phyloP scores from a whole-genome alignment of 768 basidiomycete genomes.

The Mycena pura region DNA sequence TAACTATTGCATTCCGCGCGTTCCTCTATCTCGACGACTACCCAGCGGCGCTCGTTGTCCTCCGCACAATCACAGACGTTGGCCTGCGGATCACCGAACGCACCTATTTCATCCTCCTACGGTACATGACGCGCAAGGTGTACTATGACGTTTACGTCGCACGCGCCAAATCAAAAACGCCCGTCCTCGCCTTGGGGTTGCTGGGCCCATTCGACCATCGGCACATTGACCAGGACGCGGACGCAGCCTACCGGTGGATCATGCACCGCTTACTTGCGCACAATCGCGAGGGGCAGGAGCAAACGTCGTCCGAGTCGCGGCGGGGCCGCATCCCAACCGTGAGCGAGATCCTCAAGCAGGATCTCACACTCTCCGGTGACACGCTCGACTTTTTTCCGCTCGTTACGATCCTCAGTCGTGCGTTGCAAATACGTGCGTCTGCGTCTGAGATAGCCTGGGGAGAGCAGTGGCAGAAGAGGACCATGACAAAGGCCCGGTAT shows the following conservation, averaged over 20 bases:
- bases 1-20: conserved; percentile 51
- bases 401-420: conserved; percentile 8
- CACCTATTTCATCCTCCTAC: conserved; percentile 49
- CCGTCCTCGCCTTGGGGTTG: conserved; percentile 7
- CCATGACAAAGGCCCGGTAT: neutral
- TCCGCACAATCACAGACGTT: conserved; percentile 40
- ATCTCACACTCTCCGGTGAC: neutral
- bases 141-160: conserved; percentile 19
- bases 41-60: conserved; percentile 49
- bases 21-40: conserved; percentile 55
- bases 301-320: neutral
- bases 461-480: neutral
- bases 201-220: conserved; percentile 5
- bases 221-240: conserved; percentile 1
- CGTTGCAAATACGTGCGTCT: neutral
- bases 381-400: conserved; percentile 11
- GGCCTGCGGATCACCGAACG: conserved; percentile 40
- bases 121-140: conserved; percentile 36
- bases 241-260: conserved; percentile 9
- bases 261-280: conserved; percentile 9
- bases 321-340: conserved; percentile 16
- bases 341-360: conserved; percentile 7
- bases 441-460: neutral
- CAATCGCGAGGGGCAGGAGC: neutral
- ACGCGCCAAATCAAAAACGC: neutral